phyloP scores from a whole-genome alignment of 2,329 filamentous ascomycete species.

The Colletotrichum euphorbiae region DNA sequence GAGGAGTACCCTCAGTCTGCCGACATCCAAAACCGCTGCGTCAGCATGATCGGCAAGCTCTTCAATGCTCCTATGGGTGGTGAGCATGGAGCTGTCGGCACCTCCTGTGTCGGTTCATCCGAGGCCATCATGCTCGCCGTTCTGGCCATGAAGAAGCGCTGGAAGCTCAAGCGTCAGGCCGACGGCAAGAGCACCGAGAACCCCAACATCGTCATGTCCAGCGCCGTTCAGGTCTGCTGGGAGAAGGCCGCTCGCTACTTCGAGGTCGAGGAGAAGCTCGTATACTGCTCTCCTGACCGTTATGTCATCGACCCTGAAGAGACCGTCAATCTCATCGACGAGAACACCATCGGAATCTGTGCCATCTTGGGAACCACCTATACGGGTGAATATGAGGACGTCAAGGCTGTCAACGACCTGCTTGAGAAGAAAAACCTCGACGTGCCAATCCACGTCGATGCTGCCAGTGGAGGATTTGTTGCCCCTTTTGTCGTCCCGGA shows the following conservation, averaged over 20 bases:
- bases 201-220: constrained; percentile 96
- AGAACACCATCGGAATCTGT: constrained; percentile 90
- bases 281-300: constrained; percentile 71
- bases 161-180: constrained; percentile 87
- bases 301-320: constrained; percentile 73
- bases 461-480: constrained; percentile 92
- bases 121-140: constrained; percentile 88
- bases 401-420: constrained; percentile 91
- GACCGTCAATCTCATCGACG: constrained; percentile 70
- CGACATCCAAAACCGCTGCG: constrained; percentile 91
- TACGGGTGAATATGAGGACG: constrained; percentile 95
- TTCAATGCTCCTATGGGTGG: constrained; percentile 79
- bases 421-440: constrained; percentile 80
- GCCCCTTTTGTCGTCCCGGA: constrained; percentile 89
- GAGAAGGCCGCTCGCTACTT: constrained; percentile 92
- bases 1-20: constrained; percentile 85
- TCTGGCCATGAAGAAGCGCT: constrained; percentile 94
- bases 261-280: constrained; percentile 89
- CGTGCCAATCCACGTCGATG: constrained; percentile 92
- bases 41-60: constrained; percentile 88
- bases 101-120: constrained; percentile 88
- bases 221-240: constrained; percentile 97
- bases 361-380: constrained; percentile 93
- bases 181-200: constrained; percentile 83
- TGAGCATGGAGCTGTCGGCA: constrained; percentile 78